Percentiles rank a stretch among this genome's conserved stretches.
phyloP scores from a whole-genome alignment of 129 eudicot species.

The Smallanthus sonchifolius region DNA sequence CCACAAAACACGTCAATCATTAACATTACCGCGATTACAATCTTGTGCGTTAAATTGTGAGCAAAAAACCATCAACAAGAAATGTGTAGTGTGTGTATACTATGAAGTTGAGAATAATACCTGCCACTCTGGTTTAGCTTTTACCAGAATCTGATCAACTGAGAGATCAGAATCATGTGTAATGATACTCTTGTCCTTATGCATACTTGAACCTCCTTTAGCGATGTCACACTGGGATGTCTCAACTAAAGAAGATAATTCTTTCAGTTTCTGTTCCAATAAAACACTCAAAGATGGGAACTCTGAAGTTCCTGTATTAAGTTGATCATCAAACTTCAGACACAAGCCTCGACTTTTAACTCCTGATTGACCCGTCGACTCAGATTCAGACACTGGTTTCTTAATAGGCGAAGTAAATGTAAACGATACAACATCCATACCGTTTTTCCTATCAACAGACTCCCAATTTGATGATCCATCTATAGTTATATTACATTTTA shows the following conservation, averaged over 20 bases:
- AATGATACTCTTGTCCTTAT: conserved; percentile 24
- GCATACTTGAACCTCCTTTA: conserved; percentile 26
- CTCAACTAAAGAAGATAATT: conserved; percentile 61
- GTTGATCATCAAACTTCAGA: conserved; percentile 36
- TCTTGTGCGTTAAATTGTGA: background rate
- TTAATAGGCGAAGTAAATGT: conserved; percentile 90
- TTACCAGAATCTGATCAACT: conserved; percentile 20
- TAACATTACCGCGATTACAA: background rate
- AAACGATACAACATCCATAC: conserved; percentile 85
- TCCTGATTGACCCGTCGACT: conserved; percentile 29
- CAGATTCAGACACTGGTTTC: conserved; percentile 48
- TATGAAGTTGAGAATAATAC: conserved; percentile 32
- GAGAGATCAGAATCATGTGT: conserved; percentile 33
- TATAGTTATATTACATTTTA: conserved; percentile 47
- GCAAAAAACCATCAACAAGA: background rate
- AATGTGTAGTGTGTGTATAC: background rate
- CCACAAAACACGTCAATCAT: background rate
- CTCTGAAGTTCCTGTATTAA: conserved; percentile 30
- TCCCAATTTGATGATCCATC: conserved; percentile 56
- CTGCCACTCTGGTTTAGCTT: conserved; percentile 44
- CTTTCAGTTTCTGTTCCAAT: conserved; percentile 83
- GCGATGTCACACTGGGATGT: conserved; percentile 34
- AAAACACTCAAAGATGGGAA: conserved; percentile 53
- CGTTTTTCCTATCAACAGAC: conserved; percentile 49
- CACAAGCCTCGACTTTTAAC: conserved; percentile 20